These are phyloP conservation scores for Telfairia occidentalis DNA, from an alignment of 331 rosid genomes.

Conservation along the genomic window DNA sequence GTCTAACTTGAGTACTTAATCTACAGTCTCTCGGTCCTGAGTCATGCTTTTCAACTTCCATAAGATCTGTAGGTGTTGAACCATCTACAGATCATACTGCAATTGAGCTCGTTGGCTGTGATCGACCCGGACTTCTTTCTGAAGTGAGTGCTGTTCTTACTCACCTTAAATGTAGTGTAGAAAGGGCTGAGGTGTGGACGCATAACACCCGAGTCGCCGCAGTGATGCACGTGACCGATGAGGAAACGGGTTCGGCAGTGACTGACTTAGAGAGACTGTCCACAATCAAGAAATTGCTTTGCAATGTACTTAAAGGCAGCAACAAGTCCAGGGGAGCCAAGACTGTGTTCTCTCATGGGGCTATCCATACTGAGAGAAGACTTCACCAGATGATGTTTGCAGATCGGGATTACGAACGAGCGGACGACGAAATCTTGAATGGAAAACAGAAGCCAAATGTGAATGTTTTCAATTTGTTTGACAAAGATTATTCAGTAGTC, in stretches of 20 bases:
- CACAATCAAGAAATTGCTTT: constrained; percentile 46
- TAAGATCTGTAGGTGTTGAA: constrained; percentile 69
- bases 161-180: constrained; percentile 67
- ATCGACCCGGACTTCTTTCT: constrained; percentile 84
- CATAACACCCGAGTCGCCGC: constrained; percentile 79
- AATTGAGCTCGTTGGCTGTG: constrained; percentile 78
- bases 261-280: constrained; percentile 53
- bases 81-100: constrained; percentile 52
- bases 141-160: constrained; percentile 86
- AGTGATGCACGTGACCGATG: constrained; percentile 66
- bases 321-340: constrained; percentile 54
- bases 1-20: background rate
- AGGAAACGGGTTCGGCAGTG: constrained; percentile 47
- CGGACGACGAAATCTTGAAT: constrained; percentile 27
- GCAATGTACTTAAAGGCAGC: constrained; percentile 87
- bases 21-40: constrained; percentile 83
- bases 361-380: constrained; percentile 73
- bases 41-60: constrained; percentile 43
- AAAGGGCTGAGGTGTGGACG: constrained; percentile 87
- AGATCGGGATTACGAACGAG: constrained; percentile 73
- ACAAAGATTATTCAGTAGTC: constrained; percentile 75
- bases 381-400: constrained; percentile 99
- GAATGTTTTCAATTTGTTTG: constrained; percentile 64
- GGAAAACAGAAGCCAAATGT: constrained; percentile 73
- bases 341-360: constrained; percentile 58